Evolutionary conservation across 768 basidiomycete species (phyloP), one percentile per base, ranked within the genome.

Genomic region (Infundibulicybe gibba): DNA sequence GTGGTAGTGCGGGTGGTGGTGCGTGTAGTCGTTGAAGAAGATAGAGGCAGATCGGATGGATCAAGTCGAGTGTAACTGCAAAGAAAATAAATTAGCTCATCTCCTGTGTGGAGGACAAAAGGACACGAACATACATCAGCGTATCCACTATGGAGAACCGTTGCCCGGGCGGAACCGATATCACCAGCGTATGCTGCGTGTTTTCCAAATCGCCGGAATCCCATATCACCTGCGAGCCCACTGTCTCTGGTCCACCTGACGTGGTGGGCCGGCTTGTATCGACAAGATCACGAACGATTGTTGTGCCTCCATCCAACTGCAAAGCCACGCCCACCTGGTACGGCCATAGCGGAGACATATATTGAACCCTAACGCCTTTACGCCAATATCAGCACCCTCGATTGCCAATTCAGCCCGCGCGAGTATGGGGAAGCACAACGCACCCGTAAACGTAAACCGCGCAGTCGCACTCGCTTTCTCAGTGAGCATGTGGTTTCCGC

Each of bases 301-400:
- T 20, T 12, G 62, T 54, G n/a, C 62, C 64, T 6, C 58, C 61
- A 48, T 75, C 75, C 21, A 76, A 51, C 3, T 65, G 63, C 5
- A 76, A 41, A 5, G 66, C 64, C 1, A 72, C 72, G 43, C 60
- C 69, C 38, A 75, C 74, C 10, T 47, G 45, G 55, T 73, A 76
- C 13, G 75, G 75, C 74, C 74, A 77, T 6, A 67, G 58, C 11
- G 75, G 72, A 0, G 68, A 67, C 37, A 73, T 49, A 49, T 70
- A 72, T 41, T 71, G 75, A 14, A 77, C 61, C 1, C 70, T 70
- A 5, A 68, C 62, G 21, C 74, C 75, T 75, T 35, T 11, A 12
- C 25, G 25, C 33, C 44, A 14, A 30, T 20, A 25, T 25, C 25
- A 25, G 25, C 25, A 25, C 25, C 3, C 25, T 8, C 3, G 8